A percentile compares a stretch with the other conserved stretches of the same genome.
These are phyloP conservation scores for Suillus alpinus DNA, from an alignment of 768 basidiomycete genomes.

Conservation along the genomic window DNA sequence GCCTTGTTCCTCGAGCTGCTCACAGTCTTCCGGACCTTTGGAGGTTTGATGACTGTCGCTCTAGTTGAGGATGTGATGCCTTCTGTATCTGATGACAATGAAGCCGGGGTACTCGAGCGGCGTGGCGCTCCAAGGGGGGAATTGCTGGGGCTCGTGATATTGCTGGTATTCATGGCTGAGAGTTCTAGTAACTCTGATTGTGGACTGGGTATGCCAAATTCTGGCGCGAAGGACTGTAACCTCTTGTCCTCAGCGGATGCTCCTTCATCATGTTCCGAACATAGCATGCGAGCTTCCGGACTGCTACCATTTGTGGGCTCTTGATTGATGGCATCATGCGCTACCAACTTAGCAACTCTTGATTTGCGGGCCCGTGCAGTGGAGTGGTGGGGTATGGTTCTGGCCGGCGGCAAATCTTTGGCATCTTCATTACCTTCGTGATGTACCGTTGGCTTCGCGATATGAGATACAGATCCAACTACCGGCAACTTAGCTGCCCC, in stretches of 20 bases:
- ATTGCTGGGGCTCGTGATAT: slow-evolving; percentile 20
- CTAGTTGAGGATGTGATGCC: slow-evolving; percentile 2
- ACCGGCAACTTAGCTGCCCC: too few relatives aligned
- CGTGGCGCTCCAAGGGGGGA: not conserved
- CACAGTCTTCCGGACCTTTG: slow-evolving; percentile 20
- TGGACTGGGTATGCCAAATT: not conserved
- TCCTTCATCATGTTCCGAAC: not conserved
- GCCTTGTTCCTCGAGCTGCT: slow-evolving; percentile 17
- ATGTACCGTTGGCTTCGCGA: not conserved
- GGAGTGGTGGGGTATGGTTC: not conserved
- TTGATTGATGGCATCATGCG: not conserved
- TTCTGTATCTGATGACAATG: not conserved
- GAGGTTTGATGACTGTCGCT: not conserved
- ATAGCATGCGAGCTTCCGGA: not conserved
- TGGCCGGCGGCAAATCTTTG: not conserved
- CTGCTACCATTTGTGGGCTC: not conserved
- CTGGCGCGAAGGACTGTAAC: not conserved
- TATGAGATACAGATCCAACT: not conserved
- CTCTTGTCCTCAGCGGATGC: not conserved
- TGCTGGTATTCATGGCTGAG: slow-evolving; percentile 9
- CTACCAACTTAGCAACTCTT: not conserved
- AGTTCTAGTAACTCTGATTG: not conserved
- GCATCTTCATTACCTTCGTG: not conserved
- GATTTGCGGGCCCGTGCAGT: not conserved
- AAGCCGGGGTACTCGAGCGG: not conserved